phyloP scores from a whole-genome alignment of 2,329 filamentous ascomycete genomes.

The Lomentospora prolificans region DNA sequence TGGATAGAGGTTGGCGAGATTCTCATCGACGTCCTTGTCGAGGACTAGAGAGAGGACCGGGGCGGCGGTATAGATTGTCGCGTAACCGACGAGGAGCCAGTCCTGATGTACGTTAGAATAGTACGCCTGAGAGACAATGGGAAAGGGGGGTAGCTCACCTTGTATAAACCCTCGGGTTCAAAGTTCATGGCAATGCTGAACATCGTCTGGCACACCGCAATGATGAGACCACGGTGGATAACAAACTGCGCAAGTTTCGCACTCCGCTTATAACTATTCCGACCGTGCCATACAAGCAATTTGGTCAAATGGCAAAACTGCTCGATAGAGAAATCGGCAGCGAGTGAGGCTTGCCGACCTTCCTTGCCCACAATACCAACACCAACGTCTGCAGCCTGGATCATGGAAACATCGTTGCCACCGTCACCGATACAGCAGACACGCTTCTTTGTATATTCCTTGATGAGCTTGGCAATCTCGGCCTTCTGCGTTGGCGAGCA shows the following conservation, averaged over 20 bases:
- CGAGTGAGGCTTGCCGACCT: conserved; percentile 85
- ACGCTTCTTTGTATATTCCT: conserved; percentile 83
- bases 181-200: conserved; percentile 90
- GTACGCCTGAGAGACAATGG: conserved; percentile 1
- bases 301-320: conserved; percentile 95
- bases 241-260: conserved; percentile 97
- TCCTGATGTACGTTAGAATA: conserved; percentile 37
- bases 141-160: conserved; percentile 28
- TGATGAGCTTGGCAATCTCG: conserved; percentile 83
- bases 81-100: conserved; percentile 94
- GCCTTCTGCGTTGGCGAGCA: conserved; percentile 97
- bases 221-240: conserved; percentile 92
- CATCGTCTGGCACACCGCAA: conserved; percentile 92
- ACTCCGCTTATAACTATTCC: conserved; percentile 92
- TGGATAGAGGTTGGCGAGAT: conserved; percentile 86
- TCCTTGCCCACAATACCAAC: conserved; percentile 98
- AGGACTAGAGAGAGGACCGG: conserved; percentile 91
- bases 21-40: conserved; percentile 90
- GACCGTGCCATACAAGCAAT: conserved; percentile 95
- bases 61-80: conserved; percentile 87
- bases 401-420: conserved; percentile 98
- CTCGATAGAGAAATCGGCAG: conserved; percentile 92
- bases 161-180: conserved; percentile 89
- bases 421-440: conserved; percentile 97
- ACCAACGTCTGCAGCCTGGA: conserved; percentile 94